Evolutionary conservation across 441 rosid genomes (phyloP).

Genomic region (Francoa sonchifolia): DNA sequence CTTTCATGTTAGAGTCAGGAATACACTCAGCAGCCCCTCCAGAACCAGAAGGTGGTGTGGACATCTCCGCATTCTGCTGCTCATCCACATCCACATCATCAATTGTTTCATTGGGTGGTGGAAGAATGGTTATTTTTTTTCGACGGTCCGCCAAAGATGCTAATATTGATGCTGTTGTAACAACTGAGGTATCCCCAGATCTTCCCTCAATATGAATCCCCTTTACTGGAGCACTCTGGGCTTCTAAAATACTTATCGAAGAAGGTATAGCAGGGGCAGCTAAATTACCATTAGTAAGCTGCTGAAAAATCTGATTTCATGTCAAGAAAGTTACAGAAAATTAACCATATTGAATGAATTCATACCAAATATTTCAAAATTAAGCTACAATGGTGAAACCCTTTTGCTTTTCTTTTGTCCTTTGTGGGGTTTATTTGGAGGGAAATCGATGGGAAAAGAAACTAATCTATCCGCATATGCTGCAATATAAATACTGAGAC

Average conservation of each 20-base stretch:
- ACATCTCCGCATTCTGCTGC: constrained; percentile 47
- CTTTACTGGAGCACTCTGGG: constrained; percentile 53
- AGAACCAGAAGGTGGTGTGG: constrained; percentile 46
- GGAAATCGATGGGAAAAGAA: background rate
- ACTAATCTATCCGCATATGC: too few species aligned
- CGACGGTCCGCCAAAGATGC: constrained; percentile 65
- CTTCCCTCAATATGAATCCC: constrained; percentile 68
- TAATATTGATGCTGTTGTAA: constrained; percentile 80
- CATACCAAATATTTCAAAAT: background rate
- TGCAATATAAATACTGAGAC: constrained; percentile 3
- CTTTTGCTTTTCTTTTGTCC: background rate
- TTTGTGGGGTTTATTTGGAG: background rate
- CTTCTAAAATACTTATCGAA: constrained; percentile 62
- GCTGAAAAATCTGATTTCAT: constrained; percentile 63
- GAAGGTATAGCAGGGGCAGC: constrained; percentile 49
- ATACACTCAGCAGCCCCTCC: constrained; percentile 32
- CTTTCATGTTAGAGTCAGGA: constrained; percentile 67
- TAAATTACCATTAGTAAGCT: constrained; percentile 48
- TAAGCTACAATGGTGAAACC: background rate
- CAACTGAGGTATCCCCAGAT: constrained; percentile 76
- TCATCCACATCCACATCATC: constrained; percentile 20
- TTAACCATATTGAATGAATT: constrained; percentile 4
- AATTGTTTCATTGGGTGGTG: constrained; percentile 41
- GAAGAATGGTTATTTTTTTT: constrained; percentile 42
- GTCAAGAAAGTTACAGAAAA: constrained; percentile 35